Evolutionary conservation across 805 yeast genomes (phyloP).

Genomic region (Cyberlindnera petersonii): DNA sequence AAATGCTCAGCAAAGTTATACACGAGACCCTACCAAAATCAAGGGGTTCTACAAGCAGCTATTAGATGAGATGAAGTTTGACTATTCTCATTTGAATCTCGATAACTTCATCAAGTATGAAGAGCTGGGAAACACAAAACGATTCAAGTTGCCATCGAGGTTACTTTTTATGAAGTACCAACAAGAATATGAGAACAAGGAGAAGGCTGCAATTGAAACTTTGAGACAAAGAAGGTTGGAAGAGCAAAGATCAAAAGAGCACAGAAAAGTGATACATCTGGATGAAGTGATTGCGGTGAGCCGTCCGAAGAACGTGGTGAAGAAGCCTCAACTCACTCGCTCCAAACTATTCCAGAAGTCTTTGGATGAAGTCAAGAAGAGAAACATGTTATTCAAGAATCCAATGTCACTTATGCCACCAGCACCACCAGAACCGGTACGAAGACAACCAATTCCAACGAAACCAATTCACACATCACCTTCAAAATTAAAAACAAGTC

Average conservation of each 20-base stretch:
- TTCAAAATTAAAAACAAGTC: too few relatives aligned
- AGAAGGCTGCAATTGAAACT: conserved; percentile 33
- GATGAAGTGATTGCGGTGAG: conserved; percentile 22
- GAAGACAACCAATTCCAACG: neutral
- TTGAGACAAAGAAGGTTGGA: conserved; percentile 30
- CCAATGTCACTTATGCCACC: conserved; percentile 13
- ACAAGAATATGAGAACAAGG: conserved; percentile 31
- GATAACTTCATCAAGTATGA: conserved; percentile 19
- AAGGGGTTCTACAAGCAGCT: conserved; percentile 20
- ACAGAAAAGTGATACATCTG: conserved; percentile 27
- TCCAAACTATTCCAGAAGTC: conserved; percentile 27
- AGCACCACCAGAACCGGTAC: conserved; percentile 1
- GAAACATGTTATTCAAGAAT: conserved; percentile 20
- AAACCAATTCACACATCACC: neutral
- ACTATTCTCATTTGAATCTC: conserved; percentile 11
- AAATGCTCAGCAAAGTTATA: conserved; percentile 30
- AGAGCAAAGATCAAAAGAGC: conserved; percentile 30
- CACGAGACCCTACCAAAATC: conserved; percentile 22
- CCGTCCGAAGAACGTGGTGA: neutral
- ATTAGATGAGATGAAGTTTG: conserved; percentile 16
- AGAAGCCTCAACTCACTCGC: conserved; percentile 9
- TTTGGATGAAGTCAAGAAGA: conserved; percentile 19
- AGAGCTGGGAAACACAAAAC: conserved; percentile 15
- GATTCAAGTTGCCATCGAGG: conserved; percentile 33
- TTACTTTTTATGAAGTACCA: conserved; percentile 32